Base-by-base conservation (phyloP, 2,329 filamentous ascomycete genomes). In the Botrytis elliptica region DNA sequence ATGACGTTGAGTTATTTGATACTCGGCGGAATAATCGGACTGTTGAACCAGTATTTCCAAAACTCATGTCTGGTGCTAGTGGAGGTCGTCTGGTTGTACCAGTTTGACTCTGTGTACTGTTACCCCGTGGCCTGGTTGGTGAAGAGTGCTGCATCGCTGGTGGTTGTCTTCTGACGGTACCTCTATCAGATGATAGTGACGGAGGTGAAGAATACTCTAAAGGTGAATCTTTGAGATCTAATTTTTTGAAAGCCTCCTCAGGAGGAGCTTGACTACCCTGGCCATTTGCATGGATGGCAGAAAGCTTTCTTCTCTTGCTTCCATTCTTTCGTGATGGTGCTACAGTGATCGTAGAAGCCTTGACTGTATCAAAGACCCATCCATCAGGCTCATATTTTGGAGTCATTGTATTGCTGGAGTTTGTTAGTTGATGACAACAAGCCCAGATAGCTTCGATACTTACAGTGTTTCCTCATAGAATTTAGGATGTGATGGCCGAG, bases 311-410 rank as follows among this genome's bases (percentile, higher is more conserved):
- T 66, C 85, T 83, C 79, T 85, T 88, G 71, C 86, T 83, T 0
- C 85, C 83, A 57, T 87, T 89, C 78, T 88, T 85, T 74, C 85
- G 77, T 36, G 66, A 68, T 57, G 89, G 86, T 6, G 85, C 87
- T 60, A 68, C 62, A 20, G 64, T 68, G 46, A 91, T 85, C 0
- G 92, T 93, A 12, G 86, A 83, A 18, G 89, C 88, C 82, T 93
- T 96, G 80, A 98, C 90, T 0, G 95, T 98, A 80, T 98, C 95
- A 81, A 98, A 98, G 3, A 97, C 92, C 95, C 95, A 98, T 76
- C 93, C 95, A 76, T 97, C 94, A 25, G 93, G 87, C 8, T 94
- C 91, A 55, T 89, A 86, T 77, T 86, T 89, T 3, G 89, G 86
- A 3, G 88, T 86, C 71, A 97, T 88, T 14, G 89, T 91, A 78